Evolutionary conservation across 192 early-diverging fungal genomes (phyloP), one percentile per base, ranked within the genome.

Genomic region (Umbelopsis sp.): DNA sequence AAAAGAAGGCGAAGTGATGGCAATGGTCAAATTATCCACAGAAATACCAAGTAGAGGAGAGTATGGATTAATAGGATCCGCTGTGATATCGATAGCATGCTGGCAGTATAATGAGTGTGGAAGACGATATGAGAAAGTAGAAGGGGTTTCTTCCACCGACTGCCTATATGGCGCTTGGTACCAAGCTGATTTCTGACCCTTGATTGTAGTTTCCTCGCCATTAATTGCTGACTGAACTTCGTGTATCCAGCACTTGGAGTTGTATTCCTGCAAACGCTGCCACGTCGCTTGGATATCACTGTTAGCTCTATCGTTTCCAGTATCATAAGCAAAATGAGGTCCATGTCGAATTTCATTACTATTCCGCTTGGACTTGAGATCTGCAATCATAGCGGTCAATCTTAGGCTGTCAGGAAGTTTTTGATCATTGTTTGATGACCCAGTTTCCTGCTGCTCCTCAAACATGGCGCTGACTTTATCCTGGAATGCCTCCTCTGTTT

Each of bases 401-500:
- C 50, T 14, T 38, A 51, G 32, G 20, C 71, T 73, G 36, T 65
- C 43, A 4, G 34, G 50, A 17, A 59, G 29, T 36, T 20, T 22
- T 11, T 73, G 62, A 4, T 32, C 45, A 2, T 67, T 34, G 5
- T 34, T 25, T 21, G 16, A 32, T 17, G 65, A 51, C 17, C 22
- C 16, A 32, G 59, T 17, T 11, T 43, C 51, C 21, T 25, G 14
- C 22, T 2, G 68, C 17, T 66, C 50, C 20, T 44, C 25, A 1
- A 25, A 17, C 53, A 75, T 45, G 20, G n/a, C 44, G 21, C 11
- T 70, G 65, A 41, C 56, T 6, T 59, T 17, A 44, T 65, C 41
- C 45, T 72, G 24, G 66, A 76, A 69, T 2, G 75, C 79, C 17
- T 52, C 68, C 38, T 77, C 72, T 17, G 71, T 77, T n/a, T 62